phyloP scores from a whole-genome alignment of 306 rosid species.

The Fragaria ananassa region DNA sequence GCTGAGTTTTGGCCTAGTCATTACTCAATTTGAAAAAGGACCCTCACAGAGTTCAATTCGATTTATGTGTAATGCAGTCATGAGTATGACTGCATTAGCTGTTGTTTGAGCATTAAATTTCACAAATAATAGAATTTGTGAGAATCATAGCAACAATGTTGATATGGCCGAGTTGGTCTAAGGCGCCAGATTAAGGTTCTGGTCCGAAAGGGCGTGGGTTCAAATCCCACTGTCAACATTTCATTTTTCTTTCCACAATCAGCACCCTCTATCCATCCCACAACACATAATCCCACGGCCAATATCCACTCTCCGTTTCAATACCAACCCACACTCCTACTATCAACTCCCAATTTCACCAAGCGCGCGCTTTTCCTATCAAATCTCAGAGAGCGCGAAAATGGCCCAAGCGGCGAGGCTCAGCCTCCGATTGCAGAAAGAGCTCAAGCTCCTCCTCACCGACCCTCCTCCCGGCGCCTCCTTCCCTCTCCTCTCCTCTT shows the following conservation, averaged over 20 bases:
- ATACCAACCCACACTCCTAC: too few species aligned
- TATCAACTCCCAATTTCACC: not conserved
- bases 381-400: not conserved
- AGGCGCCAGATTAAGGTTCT: constrained; percentile 48
- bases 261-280: not conserved
- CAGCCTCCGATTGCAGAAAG: constrained; percentile 43
- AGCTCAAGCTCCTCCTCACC: constrained; percentile 44
- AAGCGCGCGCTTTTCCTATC: constrained; percentile 9
- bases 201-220: constrained; percentile 53
- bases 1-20: too few species aligned
- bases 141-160: not conserved
- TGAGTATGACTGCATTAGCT: too few species aligned
- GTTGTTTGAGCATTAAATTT: too few species aligned
- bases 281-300: constrained; percentile 5
- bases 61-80: too few species aligned
- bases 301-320: too few species aligned
- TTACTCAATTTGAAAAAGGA: too few species aligned
- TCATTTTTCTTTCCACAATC: too few species aligned
- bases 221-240: constrained; percentile 35
- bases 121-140: too few species aligned
- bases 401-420: constrained; percentile 47
- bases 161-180: constrained; percentile 43
- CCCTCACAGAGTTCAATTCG: too few species aligned
- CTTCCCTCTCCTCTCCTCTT: constrained; percentile 28
- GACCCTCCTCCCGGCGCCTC: constrained; percentile 42